These are phyloP conservation scores for California macrophylla DNA, from an alignment of 441 rosid genomes.

Conservation along the genomic window DNA sequence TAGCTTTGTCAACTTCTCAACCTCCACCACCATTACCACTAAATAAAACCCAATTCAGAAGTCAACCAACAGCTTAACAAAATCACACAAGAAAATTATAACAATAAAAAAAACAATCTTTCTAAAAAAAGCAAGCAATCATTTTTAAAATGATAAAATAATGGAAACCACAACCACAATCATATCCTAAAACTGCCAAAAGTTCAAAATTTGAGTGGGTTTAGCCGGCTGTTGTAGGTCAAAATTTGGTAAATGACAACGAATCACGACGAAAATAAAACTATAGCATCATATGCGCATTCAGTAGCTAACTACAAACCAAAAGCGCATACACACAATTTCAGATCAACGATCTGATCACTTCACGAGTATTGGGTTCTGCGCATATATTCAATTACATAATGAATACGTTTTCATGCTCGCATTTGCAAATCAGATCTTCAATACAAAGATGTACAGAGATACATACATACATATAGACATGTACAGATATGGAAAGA, in stretches of 20 bases:
- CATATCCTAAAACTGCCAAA: background rate
- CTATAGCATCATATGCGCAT: background rate
- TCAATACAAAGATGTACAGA: background rate
- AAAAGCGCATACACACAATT: background rate
- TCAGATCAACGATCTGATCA: background rate
- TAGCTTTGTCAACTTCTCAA: slow-evolving; percentile 20
- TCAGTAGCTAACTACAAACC: background rate
- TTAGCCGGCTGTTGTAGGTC: background rate
- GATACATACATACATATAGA: background rate
- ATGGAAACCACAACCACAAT: background rate
- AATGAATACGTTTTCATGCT: background rate
- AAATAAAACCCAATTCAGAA: slow-evolving; percentile 14
- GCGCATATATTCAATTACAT: background rate
- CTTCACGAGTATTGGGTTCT: background rate
- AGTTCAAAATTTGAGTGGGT: background rate
- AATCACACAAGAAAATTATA: background rate
- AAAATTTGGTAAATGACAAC: background rate
- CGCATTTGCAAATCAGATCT: background rate
- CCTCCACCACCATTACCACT: slow-evolving; percentile 14
- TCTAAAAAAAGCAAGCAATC: background rate
- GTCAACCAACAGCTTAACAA: slow-evolving; percentile 17
- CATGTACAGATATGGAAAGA: background rate
- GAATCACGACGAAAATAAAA: background rate
- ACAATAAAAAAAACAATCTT: background rate
- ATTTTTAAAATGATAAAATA: background rate